These are phyloP conservation scores for Pyricularia sp. DNA, from an alignment of 2,329 filamentous ascomycete genomes.

Conservation along the genomic window DNA sequence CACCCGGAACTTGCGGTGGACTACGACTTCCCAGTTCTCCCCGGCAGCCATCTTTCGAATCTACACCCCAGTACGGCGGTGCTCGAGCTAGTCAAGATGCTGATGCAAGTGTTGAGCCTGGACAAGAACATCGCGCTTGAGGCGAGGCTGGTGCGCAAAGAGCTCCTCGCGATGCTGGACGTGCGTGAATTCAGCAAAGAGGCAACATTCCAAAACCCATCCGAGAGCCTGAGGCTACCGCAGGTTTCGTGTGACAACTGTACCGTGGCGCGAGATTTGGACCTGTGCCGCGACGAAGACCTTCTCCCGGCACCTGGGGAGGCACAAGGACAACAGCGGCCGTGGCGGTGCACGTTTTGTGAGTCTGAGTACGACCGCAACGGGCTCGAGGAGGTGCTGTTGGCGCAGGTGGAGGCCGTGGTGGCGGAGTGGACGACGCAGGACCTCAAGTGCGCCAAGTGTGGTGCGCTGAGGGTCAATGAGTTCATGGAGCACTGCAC, in stretches of 20 bases:
- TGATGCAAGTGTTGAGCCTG: conserved; percentile 84
- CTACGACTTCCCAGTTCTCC: conserved; percentile 72
- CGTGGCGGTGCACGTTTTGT: conserved; percentile 71
- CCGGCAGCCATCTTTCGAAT: conserved; percentile 51
- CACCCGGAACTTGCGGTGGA: conserved; percentile 80
- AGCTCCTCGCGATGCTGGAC: conserved; percentile 80
- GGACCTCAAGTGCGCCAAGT: conserved; percentile 68
- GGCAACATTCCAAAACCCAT: conserved; percentile 79
- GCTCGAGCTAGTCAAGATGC: conserved; percentile 78
- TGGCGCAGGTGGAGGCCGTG: conserved; percentile 62
- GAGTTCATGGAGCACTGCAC: conserved; percentile 96
- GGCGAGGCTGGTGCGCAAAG: conserved; percentile 75
- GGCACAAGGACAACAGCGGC: conserved; percentile 18
- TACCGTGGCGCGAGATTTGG: conserved; percentile 76
- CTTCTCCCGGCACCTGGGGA: conserved; percentile 43
- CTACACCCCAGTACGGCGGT: conserved; percentile 38
- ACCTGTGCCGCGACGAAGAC: conserved; percentile 82
- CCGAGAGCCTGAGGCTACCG: conserved; percentile 55
- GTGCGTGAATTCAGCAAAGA: conserved; percentile 86
- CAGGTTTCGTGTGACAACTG: conserved; percentile 83
- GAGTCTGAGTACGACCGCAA: conserved; percentile 63
- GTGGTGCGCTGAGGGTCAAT: conserved; percentile 65
- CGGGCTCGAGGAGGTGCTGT: conserved; percentile 68
- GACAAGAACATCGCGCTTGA: conserved; percentile 87
- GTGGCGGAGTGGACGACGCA: conserved; percentile 76